Evolutionary conservation across 2,329 filamentous ascomycete species (phyloP), one percentile per base, ranked within the genome.

Genomic region (Chrysoporthe puriensis): DNA sequence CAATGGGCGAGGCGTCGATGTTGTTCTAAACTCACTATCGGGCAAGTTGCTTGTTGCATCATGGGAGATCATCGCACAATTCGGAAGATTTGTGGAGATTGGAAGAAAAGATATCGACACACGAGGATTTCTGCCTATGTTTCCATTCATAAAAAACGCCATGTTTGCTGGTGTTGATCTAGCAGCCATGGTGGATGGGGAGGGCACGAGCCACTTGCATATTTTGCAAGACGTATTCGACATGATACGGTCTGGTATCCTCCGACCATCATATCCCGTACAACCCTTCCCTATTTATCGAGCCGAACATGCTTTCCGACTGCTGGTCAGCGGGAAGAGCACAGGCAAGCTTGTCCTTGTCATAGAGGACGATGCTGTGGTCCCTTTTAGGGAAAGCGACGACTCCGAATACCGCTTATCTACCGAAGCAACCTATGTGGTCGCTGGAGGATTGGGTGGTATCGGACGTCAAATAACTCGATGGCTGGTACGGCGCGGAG

Each of bases 41-140:
- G 73, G 74, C 7, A 72, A 75, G 21, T 48, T 72, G 11, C 67
- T 78, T 0, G 68, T 66, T 3, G 71, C 72, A 1, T 72, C 75
- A 1, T 77, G 73, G 72, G 65, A 74, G n/a, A 77, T 74, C 57
- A 64, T 79, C 11, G 74, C 77, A 4, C 46, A 54, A 7, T 73
- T 74, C 61, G 77, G 77, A 1, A 68, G 70, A 1, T 75, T 79
- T 42, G 52, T 79, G 0, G 77, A 79, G 66, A 73, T 79, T 40
- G 75, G 74, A 9, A 73, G 73, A 60, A 71, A 70, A 13, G 75
- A 78, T 50, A 73, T 77, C 26, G 62, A 70, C 7, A 72, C 74
- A 36, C 74, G 77, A n/a, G 73, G 71, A 14, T 70, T 72, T 6
- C 72, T 81, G 11, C 74, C 76, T 14, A 80, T 81, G 77, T 48